These are phyloP conservation scores for Candida anutae DNA, from an alignment of 1,139 yeast genomes.

Conservation along the genomic window DNA sequence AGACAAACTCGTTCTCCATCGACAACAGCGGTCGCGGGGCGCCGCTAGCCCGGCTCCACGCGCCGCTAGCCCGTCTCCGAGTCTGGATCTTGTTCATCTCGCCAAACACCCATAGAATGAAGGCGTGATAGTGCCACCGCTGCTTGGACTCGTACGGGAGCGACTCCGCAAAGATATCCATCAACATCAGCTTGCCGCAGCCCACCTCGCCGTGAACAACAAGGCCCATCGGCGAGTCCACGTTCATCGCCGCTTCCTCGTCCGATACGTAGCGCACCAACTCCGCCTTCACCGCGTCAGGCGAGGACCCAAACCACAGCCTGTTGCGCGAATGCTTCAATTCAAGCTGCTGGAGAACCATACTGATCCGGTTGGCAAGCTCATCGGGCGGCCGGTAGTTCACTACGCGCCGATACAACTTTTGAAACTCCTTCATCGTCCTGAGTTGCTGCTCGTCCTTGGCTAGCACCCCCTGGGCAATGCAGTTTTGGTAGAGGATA, in stretches of 20 bases:
- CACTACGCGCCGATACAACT: slow-evolving; percentile 48
- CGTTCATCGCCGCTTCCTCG: slow-evolving; percentile 53
- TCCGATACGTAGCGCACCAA: slow-evolving; percentile 47
- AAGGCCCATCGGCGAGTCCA: slow-evolving; percentile 57
- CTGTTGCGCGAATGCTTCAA: slow-evolving; percentile 13
- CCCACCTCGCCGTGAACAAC: slow-evolving; percentile 70
- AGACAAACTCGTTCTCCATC: slow-evolving; percentile 55
- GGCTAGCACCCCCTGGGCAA: slow-evolving; percentile 42
- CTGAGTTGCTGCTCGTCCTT: slow-evolving; percentile 55
- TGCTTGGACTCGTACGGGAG: slow-evolving; percentile 58
- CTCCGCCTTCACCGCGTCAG: slow-evolving; percentile 21
- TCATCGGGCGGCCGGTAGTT: slow-evolving; percentile 55
- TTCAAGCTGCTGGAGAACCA: slow-evolving; percentile 43
- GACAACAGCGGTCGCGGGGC: slow-evolving; percentile 17
- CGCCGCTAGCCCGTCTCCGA: slow-evolving; percentile 8
- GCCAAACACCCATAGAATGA: slow-evolving; percentile 59
- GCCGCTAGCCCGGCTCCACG: not conserved
- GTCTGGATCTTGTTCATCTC: slow-evolving; percentile 53
- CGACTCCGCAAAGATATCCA: slow-evolving; percentile 63
- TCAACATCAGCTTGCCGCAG: slow-evolving; percentile 66
- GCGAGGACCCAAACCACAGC: slow-evolving; percentile 15
- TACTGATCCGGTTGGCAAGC: slow-evolving; percentile 37
- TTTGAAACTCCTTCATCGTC: slow-evolving; percentile 59
- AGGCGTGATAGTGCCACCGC: slow-evolving; percentile 66
- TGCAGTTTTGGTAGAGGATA: slow-evolving; percentile 46